Evolutionary conservation across 2,329 filamentous ascomycete species (phyloP), one percentile per base, ranked within the genome.

Genomic region (Colletotrichum horii): DNA sequence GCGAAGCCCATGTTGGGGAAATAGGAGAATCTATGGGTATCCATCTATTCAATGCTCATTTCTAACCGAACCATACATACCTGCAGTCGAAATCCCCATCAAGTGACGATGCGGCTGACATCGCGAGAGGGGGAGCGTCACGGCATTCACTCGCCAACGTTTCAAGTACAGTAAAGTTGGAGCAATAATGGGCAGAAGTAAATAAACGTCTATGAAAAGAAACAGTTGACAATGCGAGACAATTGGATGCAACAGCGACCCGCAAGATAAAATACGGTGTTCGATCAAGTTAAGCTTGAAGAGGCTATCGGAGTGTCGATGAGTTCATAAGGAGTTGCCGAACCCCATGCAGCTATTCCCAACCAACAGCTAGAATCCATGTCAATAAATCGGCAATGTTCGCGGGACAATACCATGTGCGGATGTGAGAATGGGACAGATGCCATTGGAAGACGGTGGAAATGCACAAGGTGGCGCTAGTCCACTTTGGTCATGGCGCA

Each of bases 361-460:
- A 64, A 43, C 69, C 69, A 34, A 66, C 22, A 43, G 11, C 70
- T 6, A 12, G 16, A 67, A 62, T 34, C 62, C 69, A 24, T 55
- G 62, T 72, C 61, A 30, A 60, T 55, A 14, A 32, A 30, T 36
- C 62, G 62, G 32, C 26, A 24, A n/a, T 72, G 62, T 66, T 66
- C 62, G 30, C 72, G 7, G 22, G 69, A 66, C 14, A 56, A 69
- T 73, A 36, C 74, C 74, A 76, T 74, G 74, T 76, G 74, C 48
- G 74, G 74, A 76, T 76, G 74, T 76, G 70, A 48, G 64, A 76
- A 65, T 69, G 70, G 65, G 75, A 77, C 67, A 70, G 83, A 84
- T 77, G 78, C 80, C 79, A 82, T 80, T 85, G 81, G 84, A 85
- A 85, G 80, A 81, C 77, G 77, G 80, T 85, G 79, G 84, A 85